phyloP scores from a whole-genome alignment of 2,329 filamentous ascomycete species.

The Pseudocercospora fuligena region DNA sequence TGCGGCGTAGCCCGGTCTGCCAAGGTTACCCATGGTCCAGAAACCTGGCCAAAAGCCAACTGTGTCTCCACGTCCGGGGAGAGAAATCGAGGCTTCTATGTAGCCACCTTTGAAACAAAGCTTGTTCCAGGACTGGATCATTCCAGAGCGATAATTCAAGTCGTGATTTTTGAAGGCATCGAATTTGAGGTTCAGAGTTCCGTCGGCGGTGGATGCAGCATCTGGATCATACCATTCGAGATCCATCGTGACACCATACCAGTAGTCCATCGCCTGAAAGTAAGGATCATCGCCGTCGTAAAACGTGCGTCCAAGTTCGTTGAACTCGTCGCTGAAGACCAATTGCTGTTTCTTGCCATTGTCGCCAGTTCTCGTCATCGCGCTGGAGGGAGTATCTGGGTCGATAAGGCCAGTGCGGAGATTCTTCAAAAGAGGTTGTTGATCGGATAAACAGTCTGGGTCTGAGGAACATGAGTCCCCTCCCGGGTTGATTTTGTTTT shows the following conservation, averaged over 20 bases:
- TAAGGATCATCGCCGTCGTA: slow-evolving; percentile 73
- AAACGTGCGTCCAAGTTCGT: slow-evolving; percentile 68
- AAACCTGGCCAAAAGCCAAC: slow-evolving; percentile 77
- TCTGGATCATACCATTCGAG: slow-evolving; percentile 59
- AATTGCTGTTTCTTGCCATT: slow-evolving; percentile 67
- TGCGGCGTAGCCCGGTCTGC: slow-evolving; percentile 69
- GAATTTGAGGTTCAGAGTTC: slow-evolving; percentile 62
- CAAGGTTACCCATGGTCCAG: slow-evolving; percentile 77
- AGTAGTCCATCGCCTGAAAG: slow-evolving; percentile 70
- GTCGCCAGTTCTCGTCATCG: slow-evolving; percentile 59
- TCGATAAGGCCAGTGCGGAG: slow-evolving; percentile 67
- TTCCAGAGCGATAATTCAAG: slow-evolving; percentile 55
- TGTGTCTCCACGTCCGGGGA: slow-evolving; percentile 69
- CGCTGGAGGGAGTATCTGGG: slow-evolving; percentile 67
- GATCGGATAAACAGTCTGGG: slow-evolving; percentile 53
- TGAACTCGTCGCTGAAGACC: slow-evolving; percentile 75
- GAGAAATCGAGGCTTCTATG: slow-evolving; percentile 71
- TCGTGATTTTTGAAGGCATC: slow-evolving; percentile 69
- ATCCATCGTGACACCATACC: slow-evolving; percentile 72
- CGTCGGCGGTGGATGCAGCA: slow-evolving; percentile 48
- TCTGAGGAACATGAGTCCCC: slow-evolving; percentile 47
- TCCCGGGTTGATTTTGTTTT: slow-evolving; percentile 46
- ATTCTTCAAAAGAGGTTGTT: slow-evolving; percentile 62
- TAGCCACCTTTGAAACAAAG: slow-evolving; percentile 71
- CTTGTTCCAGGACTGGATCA: slow-evolving; percentile 60